Evolutionary conservation across 2,329 filamentous ascomycete genomes (phyloP), one percentile per base, ranked within the genome.

Genomic region (Monilinia fructicola): DNA sequence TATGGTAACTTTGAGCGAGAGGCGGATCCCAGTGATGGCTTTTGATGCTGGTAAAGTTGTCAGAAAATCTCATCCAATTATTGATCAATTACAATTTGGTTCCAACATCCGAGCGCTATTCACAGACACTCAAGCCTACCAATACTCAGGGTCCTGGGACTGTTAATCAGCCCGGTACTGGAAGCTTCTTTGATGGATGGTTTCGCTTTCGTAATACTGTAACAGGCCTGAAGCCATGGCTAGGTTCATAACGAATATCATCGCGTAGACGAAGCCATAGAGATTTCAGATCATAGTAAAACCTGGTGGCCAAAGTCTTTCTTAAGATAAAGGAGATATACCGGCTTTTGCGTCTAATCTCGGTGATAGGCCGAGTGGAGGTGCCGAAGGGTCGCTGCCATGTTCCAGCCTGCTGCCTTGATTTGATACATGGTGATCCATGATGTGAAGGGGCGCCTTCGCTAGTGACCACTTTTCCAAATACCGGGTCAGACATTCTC

Each of bases 351-450:
- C 26, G 12, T 60, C 12, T 35, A 38, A 60, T n/a, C 48, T 23
- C 31, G 31, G 31, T 4, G 31, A 35, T 35, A 35, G 6, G 52
- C 4, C 11, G 26, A 48, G 26, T 31, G 26, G 18, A 48, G 26
- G 26, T 31, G 44, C 28, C 21, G 26, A 48, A 35, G 5, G 26
- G 26, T 59, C 26, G 46, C 23, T 59, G 55, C 40, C 40, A 59
- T 59, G 42, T 59, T 59, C 56, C 42, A 48, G 56, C 42, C 42
- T 35, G 16, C 40, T 44, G 23, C 23, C 26, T 59, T 48, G 18
- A 14, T 46, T 46, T 31, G 42, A 48, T 31, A 35, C 42, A 59
- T 48, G 21, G 26, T 38, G 21, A 38, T 60, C 56, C 26, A 48
- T 60, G 42, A 48, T 31, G 16, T 14, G 55, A 59, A 31, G 18